phyloP scores from a whole-genome alignment of 768 basidiomycete genomes.

The Pulveroboletus sp. region DNA sequence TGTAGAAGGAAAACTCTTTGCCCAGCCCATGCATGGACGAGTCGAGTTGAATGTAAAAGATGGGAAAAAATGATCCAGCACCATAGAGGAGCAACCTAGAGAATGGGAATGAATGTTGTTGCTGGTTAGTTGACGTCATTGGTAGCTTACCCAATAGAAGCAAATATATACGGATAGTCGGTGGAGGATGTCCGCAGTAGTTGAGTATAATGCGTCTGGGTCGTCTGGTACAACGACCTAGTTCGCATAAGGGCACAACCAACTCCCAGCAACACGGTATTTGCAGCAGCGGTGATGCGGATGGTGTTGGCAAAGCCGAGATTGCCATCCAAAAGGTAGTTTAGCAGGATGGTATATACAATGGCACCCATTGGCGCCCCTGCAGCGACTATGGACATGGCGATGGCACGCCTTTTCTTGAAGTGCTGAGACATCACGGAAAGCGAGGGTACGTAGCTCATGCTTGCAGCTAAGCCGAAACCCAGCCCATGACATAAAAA shows the following conservation, averaged over 20 bases:
- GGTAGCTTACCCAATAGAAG: conserved; percentile 20
- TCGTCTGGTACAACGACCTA: conserved; percentile 28
- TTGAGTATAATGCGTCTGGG: conserved; percentile 12
- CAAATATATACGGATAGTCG: conserved; percentile 24
- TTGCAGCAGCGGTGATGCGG: conserved; percentile 41
- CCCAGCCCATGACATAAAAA: conserved; percentile 36
- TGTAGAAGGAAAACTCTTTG: conserved; percentile 49
- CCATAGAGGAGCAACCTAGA: conserved; percentile 16
- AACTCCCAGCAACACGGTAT: conserved; percentile 33
- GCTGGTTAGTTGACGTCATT: not conserved
- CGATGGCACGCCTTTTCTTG: conserved; percentile 34
- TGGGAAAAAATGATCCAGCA: conserved; percentile 18
- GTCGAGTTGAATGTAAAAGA: conserved; percentile 54
- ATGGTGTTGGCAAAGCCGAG: conserved; percentile 41
- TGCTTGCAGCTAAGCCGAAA: conserved; percentile 35
- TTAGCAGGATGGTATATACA: conserved; percentile 27
- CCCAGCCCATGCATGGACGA: conserved; percentile 45
- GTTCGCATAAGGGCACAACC: conserved; percentile 36
- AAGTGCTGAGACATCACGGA: conserved; percentile 46
- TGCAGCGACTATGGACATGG: conserved; percentile 36
- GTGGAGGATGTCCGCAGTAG: conserved; percentile 14
- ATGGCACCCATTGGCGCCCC: conserved; percentile 33
- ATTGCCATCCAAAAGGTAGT: conserved; percentile 14
- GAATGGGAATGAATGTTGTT: not conserved
- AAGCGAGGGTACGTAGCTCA: conserved; percentile 38